Percentiles rank a stretch among this genome's conserved stretches.
phyloP scores from a whole-genome alignment of 2,329 filamentous ascomycete species.

The Aspergillus spinulosporus region DNA sequence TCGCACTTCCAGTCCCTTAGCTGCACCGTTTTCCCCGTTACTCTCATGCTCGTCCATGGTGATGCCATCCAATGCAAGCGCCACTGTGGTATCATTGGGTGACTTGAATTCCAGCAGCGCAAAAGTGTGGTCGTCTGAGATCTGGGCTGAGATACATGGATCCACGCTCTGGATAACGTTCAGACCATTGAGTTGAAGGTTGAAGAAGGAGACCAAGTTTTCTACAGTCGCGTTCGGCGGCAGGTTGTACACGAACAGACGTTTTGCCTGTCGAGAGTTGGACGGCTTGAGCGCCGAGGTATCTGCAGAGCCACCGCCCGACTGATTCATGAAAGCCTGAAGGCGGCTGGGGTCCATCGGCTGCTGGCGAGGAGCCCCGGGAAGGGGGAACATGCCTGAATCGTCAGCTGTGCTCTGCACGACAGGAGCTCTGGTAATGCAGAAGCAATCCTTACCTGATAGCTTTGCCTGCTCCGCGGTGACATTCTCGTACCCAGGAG shows the following conservation, averaged over 20 bases:
- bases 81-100: conserved; percentile 83
- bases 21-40: conserved; percentile 52
- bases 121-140: conserved; percentile 76
- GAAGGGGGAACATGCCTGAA: conserved; percentile 90
- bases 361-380: conserved; percentile 90
- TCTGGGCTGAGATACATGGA: conserved; percentile 79
- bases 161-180: conserved; percentile 84
- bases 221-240: conserved; percentile 74
- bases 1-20: conserved; percentile 67
- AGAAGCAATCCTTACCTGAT: conserved; percentile 55
- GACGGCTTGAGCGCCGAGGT: conserved; percentile 84
- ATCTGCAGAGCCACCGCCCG: conserved; percentile 66
- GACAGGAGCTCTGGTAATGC: not conserved
- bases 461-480: conserved; percentile 98
- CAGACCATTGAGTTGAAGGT: conserved; percentile 92
- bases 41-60: conserved; percentile 75
- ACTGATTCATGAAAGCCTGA: conserved; percentile 93
- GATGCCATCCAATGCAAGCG: conserved; percentile 84
- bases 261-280: conserved; percentile 91
- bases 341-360: conserved; percentile 92
- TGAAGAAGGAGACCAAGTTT: conserved; percentile 79
- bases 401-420: conserved; percentile 4
- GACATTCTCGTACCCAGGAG: conserved; percentile 95
- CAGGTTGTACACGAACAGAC: conserved; percentile 83
- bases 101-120: conserved; percentile 90